phyloP scores from a whole-genome alignment of 305 asterid genomes.

The Rubia peregrina region DNA sequence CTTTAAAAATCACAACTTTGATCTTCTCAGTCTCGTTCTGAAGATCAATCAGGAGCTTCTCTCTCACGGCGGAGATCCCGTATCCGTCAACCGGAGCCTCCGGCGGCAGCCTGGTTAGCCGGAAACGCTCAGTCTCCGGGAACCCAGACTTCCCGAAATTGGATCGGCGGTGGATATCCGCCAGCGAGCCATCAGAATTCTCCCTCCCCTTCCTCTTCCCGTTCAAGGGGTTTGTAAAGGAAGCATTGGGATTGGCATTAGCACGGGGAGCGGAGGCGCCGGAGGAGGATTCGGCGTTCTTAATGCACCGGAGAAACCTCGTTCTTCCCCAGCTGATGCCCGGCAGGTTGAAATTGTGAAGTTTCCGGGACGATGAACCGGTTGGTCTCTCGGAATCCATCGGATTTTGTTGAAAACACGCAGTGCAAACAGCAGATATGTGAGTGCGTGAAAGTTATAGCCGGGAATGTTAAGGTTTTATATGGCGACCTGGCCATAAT shows the following conservation, averaged over 20 bases:
- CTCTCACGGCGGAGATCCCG: slow-evolving; percentile 63
- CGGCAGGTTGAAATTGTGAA: slow-evolving; percentile 82
- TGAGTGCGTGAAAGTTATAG: too few species aligned
- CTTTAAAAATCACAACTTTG: slow-evolving; percentile 53
- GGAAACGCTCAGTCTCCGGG: slow-evolving; percentile 20
- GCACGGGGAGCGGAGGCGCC: slow-evolving; percentile 19
- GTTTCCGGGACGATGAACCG: slow-evolving; percentile 33
- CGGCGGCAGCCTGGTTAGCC: slow-evolving; percentile 15
- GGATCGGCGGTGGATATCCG: background rate
- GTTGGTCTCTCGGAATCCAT: slow-evolving; percentile 56
- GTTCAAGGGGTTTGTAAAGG: background rate
- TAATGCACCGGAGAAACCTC: slow-evolving; percentile 67
- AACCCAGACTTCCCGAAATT: background rate
- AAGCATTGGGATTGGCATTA: slow-evolving; percentile 9
- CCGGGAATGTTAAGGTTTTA: too few species aligned
- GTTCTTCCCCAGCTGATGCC: slow-evolving; percentile 73
- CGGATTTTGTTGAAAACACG: too few species aligned
- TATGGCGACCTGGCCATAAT: too few species aligned
- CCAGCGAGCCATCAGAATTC: slow-evolving; percentile 2
- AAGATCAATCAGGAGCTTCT: slow-evolving; percentile 75
- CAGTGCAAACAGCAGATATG: too few species aligned
- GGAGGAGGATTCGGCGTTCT: slow-evolving; percentile 43
- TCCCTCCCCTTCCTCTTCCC: slow-evolving; percentile 18
- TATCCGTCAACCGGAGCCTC: slow-evolving; percentile 29
- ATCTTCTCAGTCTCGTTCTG: slow-evolving; percentile 64